A percentile compares a stretch with the other conserved stretches of the same genome.
Evolutionary conservation across 108 stramenopile species (phyloP).

Genomic region (Bacterosira constricta): DNA sequence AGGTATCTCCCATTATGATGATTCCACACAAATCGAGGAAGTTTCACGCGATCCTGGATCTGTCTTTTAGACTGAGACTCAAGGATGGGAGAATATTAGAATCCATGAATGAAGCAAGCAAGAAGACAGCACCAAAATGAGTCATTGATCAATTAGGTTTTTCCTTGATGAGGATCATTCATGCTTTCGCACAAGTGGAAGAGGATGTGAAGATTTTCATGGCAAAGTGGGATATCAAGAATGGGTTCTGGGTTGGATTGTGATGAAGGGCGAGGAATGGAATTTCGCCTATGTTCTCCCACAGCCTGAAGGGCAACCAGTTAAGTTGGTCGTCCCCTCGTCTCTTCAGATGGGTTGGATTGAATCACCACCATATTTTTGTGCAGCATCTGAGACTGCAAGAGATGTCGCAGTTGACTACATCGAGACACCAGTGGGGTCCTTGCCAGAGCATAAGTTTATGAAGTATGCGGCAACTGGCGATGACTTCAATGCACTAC

Average conservation of each 20-base stretch:
- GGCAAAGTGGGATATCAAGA: background rate
- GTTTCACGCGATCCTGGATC: constrained; percentile 9
- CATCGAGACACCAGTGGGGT: no score
- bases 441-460: no score
- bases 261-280: constrained; percentile 35
- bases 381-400: no score
- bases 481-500: no score
- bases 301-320: background rate
- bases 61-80: constrained; percentile 9
- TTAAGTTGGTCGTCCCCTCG: constrained; percentile 39
- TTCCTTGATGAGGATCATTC: constrained; percentile 2
- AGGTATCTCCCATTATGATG: constrained; percentile 12
- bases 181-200: constrained; percentile 1
- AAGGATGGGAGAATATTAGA: background rate
- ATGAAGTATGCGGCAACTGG: no score
- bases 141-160: constrained; percentile 9
- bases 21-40: constrained; percentile 19
- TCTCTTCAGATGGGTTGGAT: no score
- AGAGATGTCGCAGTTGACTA: no score
- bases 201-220: constrained; percentile 14
- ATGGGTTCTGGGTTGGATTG: no score
- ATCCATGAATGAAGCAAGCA: constrained; percentile 9
- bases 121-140: constrained; percentile 2
- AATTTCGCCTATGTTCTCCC: constrained; percentile 41
- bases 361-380: no score